phyloP scores from a whole-genome alignment of 768 basidiomycete genomes.

The Amanita muscaria region DNA sequence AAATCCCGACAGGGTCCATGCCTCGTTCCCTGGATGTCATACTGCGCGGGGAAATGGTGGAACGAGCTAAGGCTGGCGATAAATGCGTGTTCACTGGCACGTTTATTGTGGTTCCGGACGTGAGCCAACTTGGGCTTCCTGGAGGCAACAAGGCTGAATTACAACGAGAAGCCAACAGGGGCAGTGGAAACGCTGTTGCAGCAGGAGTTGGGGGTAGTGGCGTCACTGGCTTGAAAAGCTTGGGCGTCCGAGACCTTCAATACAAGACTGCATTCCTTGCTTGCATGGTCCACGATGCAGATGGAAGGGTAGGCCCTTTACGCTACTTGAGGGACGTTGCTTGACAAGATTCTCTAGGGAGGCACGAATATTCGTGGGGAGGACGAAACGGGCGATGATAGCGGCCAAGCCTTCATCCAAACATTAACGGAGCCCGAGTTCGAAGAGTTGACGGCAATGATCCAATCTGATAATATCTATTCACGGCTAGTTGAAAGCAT shows the following conservation, averaged over 20 bases:
- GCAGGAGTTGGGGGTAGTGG: constrained; percentile 68
- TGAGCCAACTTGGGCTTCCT: constrained; percentile 89
- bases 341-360: constrained; percentile 35
- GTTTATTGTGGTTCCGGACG: constrained; percentile 98
- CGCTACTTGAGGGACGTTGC: neutral
- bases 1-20: constrained; percentile 98
- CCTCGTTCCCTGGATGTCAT: constrained; percentile 95
- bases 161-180: constrained; percentile 74
- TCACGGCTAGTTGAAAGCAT: constrained; percentile 88
- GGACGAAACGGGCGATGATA: constrained; percentile 69
- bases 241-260: constrained; percentile 92
- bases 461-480: constrained; percentile 91
- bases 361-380: constrained; percentile 89
- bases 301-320: constrained; percentile 61
- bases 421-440: constrained; percentile 91
- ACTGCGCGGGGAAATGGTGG: constrained; percentile 89
- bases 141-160: constrained; percentile 90
- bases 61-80: constrained; percentile 98
- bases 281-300: constrained; percentile 92
- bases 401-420: constrained; percentile 77
- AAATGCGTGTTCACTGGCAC: constrained; percentile 97
- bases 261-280: constrained; percentile 99
- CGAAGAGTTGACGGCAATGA: constrained; percentile 91
- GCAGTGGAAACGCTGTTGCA: constrained; percentile 47
- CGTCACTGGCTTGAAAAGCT: constrained; percentile 87